A percentile compares a stretch with the other conserved stretches of the same genome.
phyloP scores from a whole-genome alignment of 1,284 basidiomycete species.

The Cryptococcus neoformans region DNA sequence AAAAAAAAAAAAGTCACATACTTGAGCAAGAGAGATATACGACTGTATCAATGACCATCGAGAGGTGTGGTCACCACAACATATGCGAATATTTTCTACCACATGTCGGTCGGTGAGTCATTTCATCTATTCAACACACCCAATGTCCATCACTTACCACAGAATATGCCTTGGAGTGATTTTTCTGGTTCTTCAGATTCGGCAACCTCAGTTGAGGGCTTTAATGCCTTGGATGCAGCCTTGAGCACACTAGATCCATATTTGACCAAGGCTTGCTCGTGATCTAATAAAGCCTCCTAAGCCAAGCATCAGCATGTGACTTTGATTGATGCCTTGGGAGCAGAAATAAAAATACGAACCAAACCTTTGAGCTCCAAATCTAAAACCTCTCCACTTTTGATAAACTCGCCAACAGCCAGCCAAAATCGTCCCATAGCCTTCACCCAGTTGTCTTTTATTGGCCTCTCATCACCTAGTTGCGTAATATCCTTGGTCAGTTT shows the following conservation, averaged over 20 bases:
- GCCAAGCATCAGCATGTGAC: not conserved
- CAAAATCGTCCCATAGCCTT: constrained; percentile 15
- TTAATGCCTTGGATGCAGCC: constrained; percentile 1
- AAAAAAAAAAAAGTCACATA: not conserved
- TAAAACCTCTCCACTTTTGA: constrained; percentile 3
- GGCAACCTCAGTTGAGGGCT: not conserved
- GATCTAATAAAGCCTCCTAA: not conserved
- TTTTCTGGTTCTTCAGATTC: not conserved
- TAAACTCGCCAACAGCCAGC: not conserved
- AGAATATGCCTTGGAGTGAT: constrained; percentile 1
- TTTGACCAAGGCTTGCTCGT: constrained; percentile 2
- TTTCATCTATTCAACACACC: too few species aligned
- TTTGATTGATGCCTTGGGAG: too few species aligned
- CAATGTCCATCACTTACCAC: not conserved
- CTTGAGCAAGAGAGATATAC: not conserved
- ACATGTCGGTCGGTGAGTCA: too few species aligned
- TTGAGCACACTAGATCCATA: not conserved
- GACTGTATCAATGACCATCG: constrained; percentile 10
- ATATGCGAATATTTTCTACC: too few species aligned
- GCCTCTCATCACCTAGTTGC: not conserved
- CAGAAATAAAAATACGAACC: not conserved
- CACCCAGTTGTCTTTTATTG: constrained; percentile 15
- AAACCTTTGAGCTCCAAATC: not conserved
- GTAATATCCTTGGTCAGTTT: constrained; percentile 13
- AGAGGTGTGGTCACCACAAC: not conserved